Conservation (phyloP, 2,329 filamentous ascomycete species). For the Clathrospora elynae region DNA sequence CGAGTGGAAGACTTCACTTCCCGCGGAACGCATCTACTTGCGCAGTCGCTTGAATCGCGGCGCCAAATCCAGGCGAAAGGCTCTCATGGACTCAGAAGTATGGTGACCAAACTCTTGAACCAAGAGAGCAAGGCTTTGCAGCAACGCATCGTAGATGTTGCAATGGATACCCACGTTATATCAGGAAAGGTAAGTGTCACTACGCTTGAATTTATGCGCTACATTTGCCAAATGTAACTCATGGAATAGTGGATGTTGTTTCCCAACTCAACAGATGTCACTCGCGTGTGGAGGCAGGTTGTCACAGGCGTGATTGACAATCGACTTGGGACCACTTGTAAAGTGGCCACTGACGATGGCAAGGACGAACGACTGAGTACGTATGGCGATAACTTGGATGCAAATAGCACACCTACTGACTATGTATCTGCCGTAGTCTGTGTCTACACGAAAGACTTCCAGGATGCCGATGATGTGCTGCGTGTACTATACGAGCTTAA, state of each 20-base stretch:
- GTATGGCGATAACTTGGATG: constrained; percentile 4
- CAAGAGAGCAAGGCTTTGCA: constrained; percentile 53
- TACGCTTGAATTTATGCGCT: neutral
- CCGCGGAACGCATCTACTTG: constrained; percentile 61
- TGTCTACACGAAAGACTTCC: constrained; percentile 78
- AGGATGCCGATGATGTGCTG: constrained; percentile 68
- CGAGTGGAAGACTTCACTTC: constrained; percentile 58
- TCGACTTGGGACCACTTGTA: constrained; percentile 73
- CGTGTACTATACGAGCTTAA: constrained; percentile 68
- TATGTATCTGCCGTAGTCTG: constrained; percentile 49
- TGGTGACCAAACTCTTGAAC: constrained; percentile 48
- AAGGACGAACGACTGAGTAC: constrained; percentile 60
- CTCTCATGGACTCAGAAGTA: constrained; percentile 53
- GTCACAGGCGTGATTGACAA: constrained; percentile 70
- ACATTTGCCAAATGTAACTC: constrained; percentile 10
- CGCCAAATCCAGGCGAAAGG: constrained; percentile 59
- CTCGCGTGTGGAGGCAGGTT: constrained; percentile 68
- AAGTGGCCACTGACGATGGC: constrained; percentile 66
- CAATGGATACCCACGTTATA: constrained; percentile 62
- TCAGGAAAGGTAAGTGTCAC: constrained; percentile 65
- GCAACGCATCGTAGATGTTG: constrained; percentile 64
- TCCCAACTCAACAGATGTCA: constrained; percentile 58
- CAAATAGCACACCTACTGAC: neutral
- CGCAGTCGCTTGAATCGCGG: constrained; percentile 54
- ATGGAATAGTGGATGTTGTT: constrained; percentile 74